Conservation (phyloP, 2,329 filamentous ascomycete genomes). For the Arthrobotrys sinensis region DNA sequence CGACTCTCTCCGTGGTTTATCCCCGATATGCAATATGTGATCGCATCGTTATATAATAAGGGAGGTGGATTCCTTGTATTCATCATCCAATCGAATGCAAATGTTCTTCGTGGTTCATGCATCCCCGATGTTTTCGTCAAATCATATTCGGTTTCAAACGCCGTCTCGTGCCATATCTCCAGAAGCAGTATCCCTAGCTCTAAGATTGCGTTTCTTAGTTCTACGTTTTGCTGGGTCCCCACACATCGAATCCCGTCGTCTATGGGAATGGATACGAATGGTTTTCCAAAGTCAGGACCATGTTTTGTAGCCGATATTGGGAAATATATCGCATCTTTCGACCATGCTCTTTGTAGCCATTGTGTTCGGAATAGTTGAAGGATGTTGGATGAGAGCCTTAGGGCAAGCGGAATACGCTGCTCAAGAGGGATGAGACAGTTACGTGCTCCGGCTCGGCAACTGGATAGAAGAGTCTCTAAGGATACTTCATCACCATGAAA, state of each 20-base stretch:
- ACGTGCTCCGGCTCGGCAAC: background rate
- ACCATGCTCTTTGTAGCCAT: slow-evolving; percentile 61
- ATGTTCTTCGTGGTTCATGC: slow-evolving; percentile 15
- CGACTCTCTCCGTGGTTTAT: slow-evolving; percentile 38
- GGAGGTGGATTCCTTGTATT: slow-evolving; percentile 40
- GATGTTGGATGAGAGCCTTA: slow-evolving; percentile 62
- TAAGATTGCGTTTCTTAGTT: slow-evolving; percentile 61
- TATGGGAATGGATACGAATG: slow-evolving; percentile 43
- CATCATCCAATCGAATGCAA: slow-evolving; percentile 45
- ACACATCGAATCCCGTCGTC: slow-evolving; percentile 12
- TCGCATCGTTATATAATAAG: slow-evolving; percentile 36
- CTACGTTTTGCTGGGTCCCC: slow-evolving; percentile 7
- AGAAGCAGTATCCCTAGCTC: slow-evolving; percentile 64
- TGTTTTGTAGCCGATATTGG: slow-evolving; percentile 26
- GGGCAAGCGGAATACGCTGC: slow-evolving; percentile 61
- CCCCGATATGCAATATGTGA: slow-evolving; percentile 45
- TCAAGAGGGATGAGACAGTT: slow-evolving; percentile 38
- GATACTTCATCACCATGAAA: slow-evolving; percentile 50
- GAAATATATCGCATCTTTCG: slow-evolving; percentile 60
- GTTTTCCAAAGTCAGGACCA: slow-evolving; percentile 33
- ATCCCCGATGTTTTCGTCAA: background rate
- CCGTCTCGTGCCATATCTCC: slow-evolving; percentile 64
- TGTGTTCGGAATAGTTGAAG: slow-evolving; percentile 61
- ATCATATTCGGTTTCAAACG: slow-evolving; percentile 56
- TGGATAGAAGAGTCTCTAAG: slow-evolving; percentile 16